Conservation (phyloP, 2,329 filamentous ascomycete genomes). For the Chrysosporium queenslandicum region DNA sequence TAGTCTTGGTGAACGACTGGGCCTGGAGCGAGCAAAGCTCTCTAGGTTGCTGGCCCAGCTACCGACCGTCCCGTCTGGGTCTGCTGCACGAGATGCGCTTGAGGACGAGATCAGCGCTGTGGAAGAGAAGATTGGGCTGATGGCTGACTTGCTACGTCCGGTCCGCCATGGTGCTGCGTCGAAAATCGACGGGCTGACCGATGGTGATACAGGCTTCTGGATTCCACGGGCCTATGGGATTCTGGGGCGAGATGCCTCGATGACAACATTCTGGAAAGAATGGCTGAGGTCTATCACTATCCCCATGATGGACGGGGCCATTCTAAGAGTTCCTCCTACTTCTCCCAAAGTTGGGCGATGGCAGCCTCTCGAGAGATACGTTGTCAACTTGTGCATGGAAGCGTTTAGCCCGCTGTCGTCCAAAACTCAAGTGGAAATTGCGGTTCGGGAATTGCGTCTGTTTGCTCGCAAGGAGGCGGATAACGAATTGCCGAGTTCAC, state of each 20-base stretch:
- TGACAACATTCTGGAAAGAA: constrained; percentile 95
- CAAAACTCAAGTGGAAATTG: constrained; percentile 89
- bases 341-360: constrained; percentile 86
- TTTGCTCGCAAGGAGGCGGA: constrained; percentile 86
- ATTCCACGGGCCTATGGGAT: constrained; percentile 89
- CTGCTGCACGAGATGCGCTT: constrained; percentile 66
- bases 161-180: constrained; percentile 88
- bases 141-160: constrained; percentile 90
- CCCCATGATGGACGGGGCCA: constrained; percentile 81
- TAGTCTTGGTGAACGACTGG: constrained; percentile 79
- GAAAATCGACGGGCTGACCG: constrained; percentile 92
- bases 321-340: constrained; percentile 73
- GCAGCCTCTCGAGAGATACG: constrained; percentile 93
- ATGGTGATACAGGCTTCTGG: constrained; percentile 93
- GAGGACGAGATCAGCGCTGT: constrained; percentile 93
- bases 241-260: constrained; percentile 68
- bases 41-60: constrained; percentile 78
- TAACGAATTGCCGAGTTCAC: constrained; percentile 86
- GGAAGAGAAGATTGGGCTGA: constrained; percentile 92
- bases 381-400: constrained; percentile 92
- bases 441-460: constrained; percentile 76
- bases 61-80: constrained; percentile 69
- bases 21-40: constrained; percentile 75
- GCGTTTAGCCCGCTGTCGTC: constrained; percentile 85
- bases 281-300: constrained; percentile 92